phyloP scores from a whole-genome alignment of 2,329 filamentous ascomycete genomes.

The Magnaporthales sp. region DNA sequence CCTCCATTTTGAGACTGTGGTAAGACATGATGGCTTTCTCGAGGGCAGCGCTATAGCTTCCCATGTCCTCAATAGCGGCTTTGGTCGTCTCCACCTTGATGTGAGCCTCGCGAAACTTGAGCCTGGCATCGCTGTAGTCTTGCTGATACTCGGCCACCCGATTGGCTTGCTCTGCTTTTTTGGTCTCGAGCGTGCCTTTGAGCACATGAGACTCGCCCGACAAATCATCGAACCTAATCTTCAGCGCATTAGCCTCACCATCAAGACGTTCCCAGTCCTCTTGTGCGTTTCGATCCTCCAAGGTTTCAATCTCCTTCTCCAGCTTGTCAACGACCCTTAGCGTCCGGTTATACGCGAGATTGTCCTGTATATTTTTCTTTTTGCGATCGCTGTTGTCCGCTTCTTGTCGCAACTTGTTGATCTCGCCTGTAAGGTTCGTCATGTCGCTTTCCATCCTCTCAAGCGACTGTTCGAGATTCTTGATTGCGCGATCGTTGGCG shows the following conservation, averaged over 20 bases:
- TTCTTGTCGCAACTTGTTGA: conserved; percentile 71
- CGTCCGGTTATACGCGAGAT: conserved; percentile 76
- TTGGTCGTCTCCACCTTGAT: conserved; percentile 88
- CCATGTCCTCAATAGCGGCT: conserved; percentile 84
- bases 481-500: conserved; percentile 60
- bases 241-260: conserved; percentile 57
- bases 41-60: conserved; percentile 71
- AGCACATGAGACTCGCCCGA: conserved; percentile 65
- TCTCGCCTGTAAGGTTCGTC: conserved; percentile 53
- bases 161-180: conserved; percentile 69
- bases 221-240: conserved; percentile 59
- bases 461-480: conserved; percentile 58
- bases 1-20: conserved; percentile 93
- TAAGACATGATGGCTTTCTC: conserved; percentile 98
- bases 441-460: conserved; percentile 59
- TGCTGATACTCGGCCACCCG: conserved; percentile 73
- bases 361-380: conserved; percentile 82
- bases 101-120: conserved; percentile 76
- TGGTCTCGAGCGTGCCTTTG: conserved; percentile 71
- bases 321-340: conserved; percentile 60
- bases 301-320: conserved; percentile 58
- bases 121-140: conserved; percentile 76
- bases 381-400: conserved; percentile 72
- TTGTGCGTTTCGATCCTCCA: conserved; percentile 72
- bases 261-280: conserved; percentile 72